Evolutionary conservation across 1,284 basidiomycete species (phyloP).

Genomic region (Naganishia sp.): DNA sequence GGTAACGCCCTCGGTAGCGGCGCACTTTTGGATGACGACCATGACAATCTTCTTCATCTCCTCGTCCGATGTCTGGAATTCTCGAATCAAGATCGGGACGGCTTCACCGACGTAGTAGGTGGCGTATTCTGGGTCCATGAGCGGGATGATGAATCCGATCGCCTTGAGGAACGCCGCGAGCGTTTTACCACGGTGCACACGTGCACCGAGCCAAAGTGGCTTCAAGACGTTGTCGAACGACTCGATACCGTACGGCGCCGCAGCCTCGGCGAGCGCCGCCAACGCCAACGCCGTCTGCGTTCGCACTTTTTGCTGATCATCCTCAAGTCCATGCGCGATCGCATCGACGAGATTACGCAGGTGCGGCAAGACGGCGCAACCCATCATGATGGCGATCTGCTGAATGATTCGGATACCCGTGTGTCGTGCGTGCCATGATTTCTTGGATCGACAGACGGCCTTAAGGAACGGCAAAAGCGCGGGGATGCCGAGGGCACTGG

Average conservation of each 20-base stretch:
- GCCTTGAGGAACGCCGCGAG: slow-evolving; percentile 98
- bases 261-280: slow-evolving; percentile 95
- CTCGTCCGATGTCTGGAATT: slow-evolving; percentile 99
- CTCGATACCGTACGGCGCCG: slow-evolving; percentile 98
- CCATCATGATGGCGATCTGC: slow-evolving; percentile 99
- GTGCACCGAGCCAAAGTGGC: slow-evolving; percentile 96
- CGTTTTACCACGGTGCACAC: slow-evolving; percentile 96
- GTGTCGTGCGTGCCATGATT: slow-evolving; percentile 99
- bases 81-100: slow-evolving; percentile 95
- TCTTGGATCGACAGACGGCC: slow-evolving; percentile 97
- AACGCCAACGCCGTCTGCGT: slow-evolving; percentile 98
- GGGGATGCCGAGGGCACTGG: slow-evolving; percentile 96
- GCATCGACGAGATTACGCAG: slow-evolving; percentile 95
- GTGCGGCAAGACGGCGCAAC: slow-evolving; percentile 97
- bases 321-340: slow-evolving; percentile 90
- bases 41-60: slow-evolving; percentile 99
- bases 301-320: slow-evolving; percentile 98
- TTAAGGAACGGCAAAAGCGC: slow-evolving; percentile 96
- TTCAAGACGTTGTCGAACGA: slow-evolving; percentile 98
- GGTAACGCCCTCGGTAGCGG: slow-evolving; percentile 94
- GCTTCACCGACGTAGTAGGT: slow-evolving; percentile 98
- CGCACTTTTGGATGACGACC: slow-evolving; percentile 98
- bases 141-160: slow-evolving; percentile 98
- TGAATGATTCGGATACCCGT: slow-evolving; percentile 99
- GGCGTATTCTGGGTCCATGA: slow-evolving; percentile 99